phyloP scores from a whole-genome alignment of 2,329 filamentous ascomycete species.

The Grosmannia huntii region DNA sequence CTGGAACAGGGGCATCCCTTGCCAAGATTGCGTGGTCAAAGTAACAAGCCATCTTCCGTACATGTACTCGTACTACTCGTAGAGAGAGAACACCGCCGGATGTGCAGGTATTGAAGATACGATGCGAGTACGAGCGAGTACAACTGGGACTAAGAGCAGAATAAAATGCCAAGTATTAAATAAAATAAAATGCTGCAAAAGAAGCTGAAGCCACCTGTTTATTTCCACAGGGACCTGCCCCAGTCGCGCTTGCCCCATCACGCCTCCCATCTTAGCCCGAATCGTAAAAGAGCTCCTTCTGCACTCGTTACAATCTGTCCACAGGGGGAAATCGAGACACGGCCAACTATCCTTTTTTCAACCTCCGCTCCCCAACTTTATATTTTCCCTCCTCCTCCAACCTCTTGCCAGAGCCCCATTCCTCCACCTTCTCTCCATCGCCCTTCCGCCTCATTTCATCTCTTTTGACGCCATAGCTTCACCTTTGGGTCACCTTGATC shows the following conservation, averaged over 20 bases:
- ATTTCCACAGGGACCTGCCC: constrained; percentile 7
- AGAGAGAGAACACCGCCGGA: neutral
- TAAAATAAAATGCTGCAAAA: constrained; percentile 1
- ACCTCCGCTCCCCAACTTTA: neutral
- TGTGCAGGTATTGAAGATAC: neutral
- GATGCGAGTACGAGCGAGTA: neutral
- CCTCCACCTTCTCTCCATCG: neutral
- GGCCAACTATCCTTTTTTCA: neutral
- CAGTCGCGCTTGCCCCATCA: constrained; percentile 4
- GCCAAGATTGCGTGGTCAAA: neutral
- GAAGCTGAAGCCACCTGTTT: constrained; percentile 14
- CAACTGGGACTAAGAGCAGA: neutral
- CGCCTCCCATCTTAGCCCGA: neutral
- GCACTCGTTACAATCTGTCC: constrained; percentile 1
- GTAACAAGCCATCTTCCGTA: neutral
- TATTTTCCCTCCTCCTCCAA: neutral
- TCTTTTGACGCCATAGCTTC: neutral
- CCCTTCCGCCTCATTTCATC: neutral
- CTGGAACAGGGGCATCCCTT: neutral
- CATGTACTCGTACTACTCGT: too few relatives aligned
- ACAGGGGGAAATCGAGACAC: neutral
- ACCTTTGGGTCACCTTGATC: neutral
- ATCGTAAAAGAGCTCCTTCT: constrained; percentile 4
- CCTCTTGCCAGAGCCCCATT: neutral
- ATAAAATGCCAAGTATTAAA: neutral